These are phyloP conservation scores for Oryza meridionalis DNA, from an alignment of 176 grass and related monocot species.

Conservation along the genomic window DNA sequence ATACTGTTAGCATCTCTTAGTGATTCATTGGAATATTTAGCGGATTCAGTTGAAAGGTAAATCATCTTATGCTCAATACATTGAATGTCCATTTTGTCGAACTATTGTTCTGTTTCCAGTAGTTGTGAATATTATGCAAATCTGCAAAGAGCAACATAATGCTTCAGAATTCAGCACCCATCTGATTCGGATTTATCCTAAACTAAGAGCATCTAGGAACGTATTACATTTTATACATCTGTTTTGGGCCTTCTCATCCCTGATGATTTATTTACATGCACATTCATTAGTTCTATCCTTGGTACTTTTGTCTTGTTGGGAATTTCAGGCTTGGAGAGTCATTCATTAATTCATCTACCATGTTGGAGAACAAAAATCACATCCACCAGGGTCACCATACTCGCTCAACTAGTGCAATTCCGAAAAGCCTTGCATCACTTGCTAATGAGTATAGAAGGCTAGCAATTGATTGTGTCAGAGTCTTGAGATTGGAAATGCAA, in stretches of 20 bases:
- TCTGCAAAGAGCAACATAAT: conserved; percentile 11
- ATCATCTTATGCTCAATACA: conserved; percentile 31
- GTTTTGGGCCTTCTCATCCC: conserved; percentile 29
- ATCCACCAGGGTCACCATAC: conserved; percentile 51
- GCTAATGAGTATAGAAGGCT: conserved; percentile 87
- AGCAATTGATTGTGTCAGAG: conserved; percentile 89
- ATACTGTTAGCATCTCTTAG: conserved; percentile 94
- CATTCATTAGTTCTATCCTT: not conserved
- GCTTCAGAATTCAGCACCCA: not conserved
- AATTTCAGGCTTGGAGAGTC: conserved; percentile 78
- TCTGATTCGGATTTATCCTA: conserved; percentile 14
- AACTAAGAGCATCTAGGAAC: conserved; percentile 13
- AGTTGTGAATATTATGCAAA: not conserved
- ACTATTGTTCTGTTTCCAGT: not conserved
- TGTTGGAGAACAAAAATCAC: conserved; percentile 45
- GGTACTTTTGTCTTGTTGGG: conserved; percentile 15
- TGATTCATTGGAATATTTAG: conserved; percentile 95
- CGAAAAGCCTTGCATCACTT: conserved; percentile 73
- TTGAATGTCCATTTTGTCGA: conserved; percentile 24
- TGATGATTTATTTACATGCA: not conserved
- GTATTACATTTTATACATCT: not conserved
- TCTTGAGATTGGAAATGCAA: conserved; percentile 96
- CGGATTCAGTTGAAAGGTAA: conserved; percentile 97
- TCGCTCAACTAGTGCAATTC: conserved; percentile 71
- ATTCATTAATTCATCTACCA: conserved; percentile 56